phyloP scores from a whole-genome alignment of 352 stramenopile genomes.

The Globisporangium polare region DNA sequence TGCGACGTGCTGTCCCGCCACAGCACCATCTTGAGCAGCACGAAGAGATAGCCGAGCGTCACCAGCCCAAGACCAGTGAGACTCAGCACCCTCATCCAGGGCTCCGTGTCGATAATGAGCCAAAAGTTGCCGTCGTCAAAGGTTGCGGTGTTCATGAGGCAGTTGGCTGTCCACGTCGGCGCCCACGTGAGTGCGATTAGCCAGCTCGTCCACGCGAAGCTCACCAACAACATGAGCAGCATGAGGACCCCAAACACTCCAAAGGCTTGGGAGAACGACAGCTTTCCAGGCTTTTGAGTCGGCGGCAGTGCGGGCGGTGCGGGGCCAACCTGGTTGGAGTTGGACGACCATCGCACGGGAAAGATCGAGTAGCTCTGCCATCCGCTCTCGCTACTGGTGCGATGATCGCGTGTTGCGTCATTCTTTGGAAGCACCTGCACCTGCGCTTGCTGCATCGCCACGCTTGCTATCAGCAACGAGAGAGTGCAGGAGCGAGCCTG shows the following conservation, averaged over 20 bases:
- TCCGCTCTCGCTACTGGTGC: no score
- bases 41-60: neutral
- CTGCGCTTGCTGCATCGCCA: no score
- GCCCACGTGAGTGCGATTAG: neutral
- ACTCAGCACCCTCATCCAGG: neutral
- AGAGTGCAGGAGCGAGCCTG: no score
- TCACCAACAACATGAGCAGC: neutral
- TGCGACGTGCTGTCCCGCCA: neutral
- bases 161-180: neutral
- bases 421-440: no score
- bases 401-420: no score
- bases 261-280: neutral
- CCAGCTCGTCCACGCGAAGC: neutral
- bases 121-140: neutral
- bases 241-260: neutral
- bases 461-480: no score
- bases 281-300: no score
- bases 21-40: constrained; percentile 16
- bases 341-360: no score
- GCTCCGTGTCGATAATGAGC: constrained; percentile 10
- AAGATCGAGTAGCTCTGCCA: no score
- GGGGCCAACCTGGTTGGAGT: no score
- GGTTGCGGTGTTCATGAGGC: neutral
- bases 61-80: neutral
- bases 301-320: no score